Base-by-base conservation (phyloP, 2,329 filamentous ascomycete genomes). In the Aspergillus melleus region DNA sequence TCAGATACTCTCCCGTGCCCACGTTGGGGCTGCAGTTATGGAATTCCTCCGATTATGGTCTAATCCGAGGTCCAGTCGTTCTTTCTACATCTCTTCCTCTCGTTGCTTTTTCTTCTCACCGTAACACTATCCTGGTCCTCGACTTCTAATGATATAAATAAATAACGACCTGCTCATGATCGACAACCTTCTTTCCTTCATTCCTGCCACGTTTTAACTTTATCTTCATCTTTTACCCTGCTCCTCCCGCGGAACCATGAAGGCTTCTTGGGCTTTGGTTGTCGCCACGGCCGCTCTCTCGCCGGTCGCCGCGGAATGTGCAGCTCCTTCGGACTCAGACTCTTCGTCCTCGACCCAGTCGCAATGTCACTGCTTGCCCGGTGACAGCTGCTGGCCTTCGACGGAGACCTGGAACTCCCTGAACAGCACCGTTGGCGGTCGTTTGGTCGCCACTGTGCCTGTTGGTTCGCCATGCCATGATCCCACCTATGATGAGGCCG, bases 301-400 rank as follows among this genome's bases (percentile, higher is more conserved):
- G n/a, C 36, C 36, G 12, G 39, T 29, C 14, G 49, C 58, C 2
- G 19, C 55, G 36, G 14, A 42, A 42, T 42, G 36, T n/a, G 36
- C 36, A n/a, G 36, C 36, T 14, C 36, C 14, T 14, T 42, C 36
- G 14, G 32, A 12, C 11, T 16, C 32, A 2, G 10, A 5, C 32
- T 36, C 32, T 36, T 36, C 32, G 32, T 29, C 26, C 26, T 29
- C 26, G 26, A 14, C 32, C 32, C 36, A 42, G 36, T 42, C 44
- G 44, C 16, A 49, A 42, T 71, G 70, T 50, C 65, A 64, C 62
- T 72, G 69, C 42, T 54, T 72, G 51, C 77, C 77, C 2, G 69
- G 68, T 6, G 73, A 79, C 54, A 51, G 60, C 24, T 79, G 77
- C 62, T 79, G 77, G 77, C 70, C 76, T 64, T 63, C 68, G 4